Evolutionary conservation across 805 yeast species (phyloP), one percentile per base, ranked within the genome.

Genomic region (Candida loeiensis): DNA sequence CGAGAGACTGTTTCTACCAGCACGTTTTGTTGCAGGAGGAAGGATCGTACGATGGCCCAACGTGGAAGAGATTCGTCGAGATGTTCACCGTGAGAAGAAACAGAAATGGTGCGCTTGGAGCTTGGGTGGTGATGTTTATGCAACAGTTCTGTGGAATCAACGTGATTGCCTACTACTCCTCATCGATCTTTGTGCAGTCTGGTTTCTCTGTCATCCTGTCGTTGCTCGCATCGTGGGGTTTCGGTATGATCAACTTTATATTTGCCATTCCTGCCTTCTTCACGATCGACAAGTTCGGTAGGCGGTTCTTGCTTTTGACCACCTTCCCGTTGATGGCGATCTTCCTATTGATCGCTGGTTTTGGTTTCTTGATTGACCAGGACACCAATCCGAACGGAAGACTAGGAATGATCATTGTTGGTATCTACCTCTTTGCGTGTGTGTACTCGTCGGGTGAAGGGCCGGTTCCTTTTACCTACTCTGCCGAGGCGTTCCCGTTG

Each of bases 81-180:
- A 66, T 85, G 69, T 69, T 86, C 56, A 73, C 81, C 1, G 71
- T 84, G 34, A 76, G 91, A 59, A 77, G 96, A 69, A 85, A 85
- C 61, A 77, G 95, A 63, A 83, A 87, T 55, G 95, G 91, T 39
- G 78, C 86, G 6, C 50, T 82, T 41, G 95, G 86, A 39, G 79
- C 95, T 3, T 82, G 83, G 76, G 73, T 86, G 47, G 87, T 81
- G 44, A 87, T 88, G 79, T 84, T 86, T 56, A 82, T 83, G 86
- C 95, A 87, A 66, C 95, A 87, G 59, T 84, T 86, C 65, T 87
- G 95, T 64, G 95, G 95, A 50, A 78, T 87, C 59, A 87, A 87
- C 55, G 91, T 86, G 39, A 85, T 87, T 62, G 91, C 95, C 13
- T 84, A 85, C 63, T 87, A 85, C 62, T 82, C 91, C 1, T 80